phyloP scores from a whole-genome alignment of 2,329 filamentous ascomycete genomes.

The Mycosphaerelloides madeirae region DNA sequence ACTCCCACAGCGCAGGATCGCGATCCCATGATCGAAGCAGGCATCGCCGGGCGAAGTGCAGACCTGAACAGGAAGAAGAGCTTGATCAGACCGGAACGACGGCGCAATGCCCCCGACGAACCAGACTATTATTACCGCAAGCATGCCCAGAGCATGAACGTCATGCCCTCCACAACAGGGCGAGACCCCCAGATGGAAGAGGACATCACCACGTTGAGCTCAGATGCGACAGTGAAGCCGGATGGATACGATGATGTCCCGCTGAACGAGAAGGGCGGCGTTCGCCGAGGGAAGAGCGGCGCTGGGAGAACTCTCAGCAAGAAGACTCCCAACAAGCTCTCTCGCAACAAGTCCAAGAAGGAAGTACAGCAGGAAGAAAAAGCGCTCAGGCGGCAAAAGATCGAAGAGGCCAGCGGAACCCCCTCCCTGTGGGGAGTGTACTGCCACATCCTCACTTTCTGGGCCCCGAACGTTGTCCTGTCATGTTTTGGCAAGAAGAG shows the following conservation, averaged over 20 bases:
- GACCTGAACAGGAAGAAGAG: constrained; percentile 72
- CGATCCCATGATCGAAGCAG: constrained; percentile 49
- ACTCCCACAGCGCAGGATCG: constrained; percentile 42
- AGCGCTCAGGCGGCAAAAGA: constrained; percentile 46
- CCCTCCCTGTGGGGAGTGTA: constrained; percentile 94
- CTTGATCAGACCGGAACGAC: constrained; percentile 82
- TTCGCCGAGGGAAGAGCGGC: constrained; percentile 16
- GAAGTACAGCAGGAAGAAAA: constrained; percentile 55
- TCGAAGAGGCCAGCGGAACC: constrained; percentile 62
- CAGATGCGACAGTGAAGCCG: constrained; percentile 44
- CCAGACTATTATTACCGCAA: constrained; percentile 95
- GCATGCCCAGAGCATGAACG: constrained; percentile 88
- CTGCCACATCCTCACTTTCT: constrained; percentile 89
- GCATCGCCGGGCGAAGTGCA: constrained; percentile 35
- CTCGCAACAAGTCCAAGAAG: constrained; percentile 63
- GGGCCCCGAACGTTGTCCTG: constrained; percentile 81
- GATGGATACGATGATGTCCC: constrained; percentile 30
- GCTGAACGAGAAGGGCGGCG: constrained; percentile 29
- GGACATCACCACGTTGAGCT: constrained; percentile 50
- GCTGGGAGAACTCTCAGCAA: constrained; percentile 33
- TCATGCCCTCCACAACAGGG: constrained; percentile 84
- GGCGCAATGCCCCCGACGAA: constrained; percentile 77
- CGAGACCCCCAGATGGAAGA: constrained; percentile 79
- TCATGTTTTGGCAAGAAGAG: constrained; percentile 79
- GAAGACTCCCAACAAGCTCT: constrained; percentile 34